Evolutionary conservation across 1,139 yeast genomes (phyloP).

Genomic region (Yamadazyma siamensis): DNA sequence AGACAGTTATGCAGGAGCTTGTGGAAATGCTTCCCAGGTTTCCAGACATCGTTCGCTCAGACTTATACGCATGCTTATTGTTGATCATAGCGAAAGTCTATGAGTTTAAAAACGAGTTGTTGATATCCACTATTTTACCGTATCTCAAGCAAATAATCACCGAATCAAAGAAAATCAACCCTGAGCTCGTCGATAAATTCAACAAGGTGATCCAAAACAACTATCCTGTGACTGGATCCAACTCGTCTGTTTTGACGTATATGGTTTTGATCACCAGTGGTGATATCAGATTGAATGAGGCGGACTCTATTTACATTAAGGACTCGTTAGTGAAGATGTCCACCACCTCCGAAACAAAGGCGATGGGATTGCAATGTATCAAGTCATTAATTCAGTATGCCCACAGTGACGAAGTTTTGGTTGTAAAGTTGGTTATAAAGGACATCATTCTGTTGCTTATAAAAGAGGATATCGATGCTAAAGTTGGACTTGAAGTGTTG

Average conservation of each 20-base stretch:
- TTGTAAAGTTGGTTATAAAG: slow-evolving; percentile 22
- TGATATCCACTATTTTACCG: slow-evolving; percentile 55
- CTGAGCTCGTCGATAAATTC: slow-evolving; percentile 34
- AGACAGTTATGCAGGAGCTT: slow-evolving; percentile 52
- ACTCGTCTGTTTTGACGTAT: slow-evolving; percentile 52
- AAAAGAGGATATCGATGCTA: slow-evolving; percentile 21
- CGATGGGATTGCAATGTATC: slow-evolving; percentile 56
- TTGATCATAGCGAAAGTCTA: slow-evolving; percentile 61
- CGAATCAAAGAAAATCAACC: slow-evolving; percentile 26
- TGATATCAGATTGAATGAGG: slow-evolving; percentile 33
- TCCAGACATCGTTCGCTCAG: slow-evolving; percentile 65
- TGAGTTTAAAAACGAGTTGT: slow-evolving; percentile 42
- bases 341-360: slow-evolving; percentile 27
- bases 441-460: slow-evolving; percentile 8
- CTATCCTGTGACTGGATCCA: slow-evolving; percentile 24
- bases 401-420: slow-evolving; percentile 20
- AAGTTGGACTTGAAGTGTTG: slow-evolving; percentile 54
- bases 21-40: slow-evolving; percentile 61
- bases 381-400: slow-evolving; percentile 50
- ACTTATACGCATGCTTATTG: slow-evolving; percentile 66
- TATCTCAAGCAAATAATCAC: slow-evolving; percentile 48
- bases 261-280: slow-evolving; percentile 60
- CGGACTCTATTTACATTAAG: slow-evolving; percentile 28
- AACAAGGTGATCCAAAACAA: slow-evolving; percentile 29
- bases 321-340: slow-evolving; percentile 32